Evolutionary conservation across 2,329 filamentous ascomycete genomes (phyloP).

Genomic region (Pseudogymnoascus sp.): DNA sequence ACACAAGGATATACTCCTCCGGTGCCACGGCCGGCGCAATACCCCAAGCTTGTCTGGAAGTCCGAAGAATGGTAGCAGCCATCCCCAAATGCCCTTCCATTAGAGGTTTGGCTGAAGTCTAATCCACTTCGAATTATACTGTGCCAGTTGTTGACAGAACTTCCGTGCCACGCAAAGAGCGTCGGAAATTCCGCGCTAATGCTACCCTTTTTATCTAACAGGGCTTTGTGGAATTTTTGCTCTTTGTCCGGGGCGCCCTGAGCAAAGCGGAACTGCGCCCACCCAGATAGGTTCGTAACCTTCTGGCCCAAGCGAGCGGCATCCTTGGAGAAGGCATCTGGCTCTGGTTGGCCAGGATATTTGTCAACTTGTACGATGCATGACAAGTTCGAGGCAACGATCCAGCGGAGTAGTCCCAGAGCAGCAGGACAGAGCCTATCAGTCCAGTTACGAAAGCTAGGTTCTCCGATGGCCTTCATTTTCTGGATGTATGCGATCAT

Average conservation of each 20-base stretch:
- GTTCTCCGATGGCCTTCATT: conserved; percentile 22
- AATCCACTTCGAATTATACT: conserved; percentile 78
- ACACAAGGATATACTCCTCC: background rate
- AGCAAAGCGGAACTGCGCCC: conserved; percentile 77
- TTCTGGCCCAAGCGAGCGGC: conserved; percentile 27
- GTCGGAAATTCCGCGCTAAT: conserved; percentile 44
- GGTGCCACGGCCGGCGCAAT: conserved; percentile 15
- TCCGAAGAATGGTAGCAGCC: conserved; percentile 72
- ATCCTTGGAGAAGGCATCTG: conserved; percentile 14
- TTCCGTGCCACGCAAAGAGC: conserved; percentile 84
- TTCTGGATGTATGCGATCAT: conserved; percentile 45
- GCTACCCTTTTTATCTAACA: conserved; percentile 38
- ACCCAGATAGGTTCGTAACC: conserved; percentile 55
- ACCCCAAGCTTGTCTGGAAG: conserved; percentile 43
- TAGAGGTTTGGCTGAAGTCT: conserved; percentile 52
- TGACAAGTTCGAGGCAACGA: conserved; percentile 81
- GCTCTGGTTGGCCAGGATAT: conserved; percentile 22
- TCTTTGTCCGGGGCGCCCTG: conserved; percentile 89
- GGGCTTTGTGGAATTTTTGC: conserved; percentile 58
- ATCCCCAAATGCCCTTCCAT: conserved; percentile 68
- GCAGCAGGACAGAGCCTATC: conserved; percentile 57
- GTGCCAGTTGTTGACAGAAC: conserved; percentile 72
- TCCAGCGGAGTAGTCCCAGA: conserved; percentile 69
- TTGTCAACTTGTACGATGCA: conserved; percentile 71
- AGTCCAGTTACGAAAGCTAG: conserved; percentile 42